Evolutionary conservation across 2,329 filamentous ascomycete species (phyloP), one percentile per base, ranked within the genome.

Genomic region (Talaromyces pinophilus): DNA sequence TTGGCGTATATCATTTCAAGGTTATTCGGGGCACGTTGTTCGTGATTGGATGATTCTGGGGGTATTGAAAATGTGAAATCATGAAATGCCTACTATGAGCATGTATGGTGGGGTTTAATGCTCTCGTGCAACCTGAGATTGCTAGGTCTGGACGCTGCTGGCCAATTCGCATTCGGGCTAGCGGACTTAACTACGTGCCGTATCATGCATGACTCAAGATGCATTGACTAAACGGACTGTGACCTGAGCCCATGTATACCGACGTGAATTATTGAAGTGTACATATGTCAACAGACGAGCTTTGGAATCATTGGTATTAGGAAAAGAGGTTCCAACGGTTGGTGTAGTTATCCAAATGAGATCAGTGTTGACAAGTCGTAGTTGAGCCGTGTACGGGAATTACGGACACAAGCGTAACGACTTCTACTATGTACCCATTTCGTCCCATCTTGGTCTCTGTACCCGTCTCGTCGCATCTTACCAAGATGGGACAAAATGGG

Each of bases 1-100:
- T 57, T 57, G 54, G 54, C 54, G 11, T 57, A 38, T 57, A 38
- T 57, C 54, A 40, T 57, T 38, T 25, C 33, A 22, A 7, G 25
- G 4, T 52, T 50, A 5, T 50, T 28, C 22, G 22, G 17, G 48
- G 13, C 48, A 15, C n/a, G 6, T 30, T 38, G 1, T 38, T 19
- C 22, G 25, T 35, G 28, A 55, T 55, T 55, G 52, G 30, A 38
- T 35, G 33, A 38, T 38, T 38, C 4, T 22, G 13, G 44, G 3
- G 46, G 3, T 28, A 22, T 17, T 7, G 25, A 25, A 25, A 25
- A 25, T 25, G 28, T 50, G 22, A 50, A n/a, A 42, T 42, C 13
- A 38, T 38, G 35, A 38, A 38, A 38, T 38, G 35, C 15, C 15
- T 42, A 42, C 40, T 25, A 25, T 25, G 25, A 7, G 40, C 22